A percentile compares a stretch with the other conserved stretches of the same genome.
These are phyloP conservation scores for Colletotrichum acutatum DNA, from an alignment of 2,329 filamentous ascomycete species.

Conservation along the genomic window DNA sequence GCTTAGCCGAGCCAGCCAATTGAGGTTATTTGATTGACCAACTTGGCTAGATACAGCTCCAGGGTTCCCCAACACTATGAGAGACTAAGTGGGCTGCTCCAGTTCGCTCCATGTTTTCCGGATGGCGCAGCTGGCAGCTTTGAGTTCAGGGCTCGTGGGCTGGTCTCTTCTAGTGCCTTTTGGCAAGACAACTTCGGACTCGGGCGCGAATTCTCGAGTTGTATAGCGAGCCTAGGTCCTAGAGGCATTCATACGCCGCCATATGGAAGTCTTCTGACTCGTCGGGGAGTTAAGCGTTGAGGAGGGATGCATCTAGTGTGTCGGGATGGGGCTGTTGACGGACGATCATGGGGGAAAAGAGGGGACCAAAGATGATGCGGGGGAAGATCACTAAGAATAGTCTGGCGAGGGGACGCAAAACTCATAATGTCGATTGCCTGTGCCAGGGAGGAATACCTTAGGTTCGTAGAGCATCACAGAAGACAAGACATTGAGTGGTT, in stretches of 20 bases:
- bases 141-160: not conserved
- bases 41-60: not conserved
- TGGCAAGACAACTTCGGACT: not conserved
- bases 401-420: not conserved
- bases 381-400: not conserved
- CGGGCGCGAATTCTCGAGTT: not conserved
- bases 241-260: not conserved
- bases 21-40: not conserved
- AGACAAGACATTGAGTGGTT: not conserved
- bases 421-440: not conserved
- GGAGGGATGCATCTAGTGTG: not conserved
- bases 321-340: not conserved
- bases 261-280: not conserved
- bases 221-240: not conserved
- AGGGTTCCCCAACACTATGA: not conserved
- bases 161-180: not conserved
- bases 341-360: slow-evolving; percentile 9
- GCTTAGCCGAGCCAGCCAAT: not conserved
- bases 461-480: not conserved
- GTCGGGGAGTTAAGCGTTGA: not conserved
- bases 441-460: not conserved
- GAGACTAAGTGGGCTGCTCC: not conserved
- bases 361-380: not conserved
- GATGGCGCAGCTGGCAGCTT: not conserved
- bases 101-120: not conserved